Evolutionary conservation across 208 protist genomes (phyloP).

Genomic region (Endotrypanum monterogeii): DNA sequence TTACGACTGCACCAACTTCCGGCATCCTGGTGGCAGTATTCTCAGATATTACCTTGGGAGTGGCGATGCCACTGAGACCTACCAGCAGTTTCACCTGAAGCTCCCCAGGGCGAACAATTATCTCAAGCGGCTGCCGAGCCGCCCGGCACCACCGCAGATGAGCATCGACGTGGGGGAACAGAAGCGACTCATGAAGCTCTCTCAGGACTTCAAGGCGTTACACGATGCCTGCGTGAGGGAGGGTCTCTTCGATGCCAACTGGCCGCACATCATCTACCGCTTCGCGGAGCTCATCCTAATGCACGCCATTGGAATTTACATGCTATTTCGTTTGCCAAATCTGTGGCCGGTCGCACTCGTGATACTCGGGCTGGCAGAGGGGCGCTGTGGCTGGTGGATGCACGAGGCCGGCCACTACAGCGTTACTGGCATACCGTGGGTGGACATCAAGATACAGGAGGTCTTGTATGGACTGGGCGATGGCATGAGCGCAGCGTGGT

Average conservation of each 20-base stretch:
- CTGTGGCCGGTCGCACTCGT: slow-evolving; percentile 48
- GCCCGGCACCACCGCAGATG: slow-evolving; percentile 32
- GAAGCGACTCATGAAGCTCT: slow-evolving; percentile 53
- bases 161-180: slow-evolving; percentile 37
- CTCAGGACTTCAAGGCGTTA: slow-evolving; percentile 55
- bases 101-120: slow-evolving; percentile 48
- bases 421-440: slow-evolving; percentile 49
- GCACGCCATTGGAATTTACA: slow-evolving; percentile 49
- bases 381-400: slow-evolving; percentile 82
- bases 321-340: slow-evolving; percentile 47
- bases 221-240: slow-evolving; percentile 43
- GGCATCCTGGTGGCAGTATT: slow-evolving; percentile 70
- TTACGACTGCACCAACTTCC: slow-evolving; percentile 70
- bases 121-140: slow-evolving; percentile 51
- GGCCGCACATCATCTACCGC: slow-evolving; percentile 63
- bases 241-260: slow-evolving; percentile 62
- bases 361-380: slow-evolving; percentile 66
- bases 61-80: slow-evolving; percentile 70
- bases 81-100: slow-evolving; percentile 70
- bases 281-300: slow-evolving; percentile 57
- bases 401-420: slow-evolving; percentile 82
- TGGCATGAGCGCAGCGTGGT: slow-evolving; percentile 79
- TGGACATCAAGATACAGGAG: slow-evolving; percentile 73
- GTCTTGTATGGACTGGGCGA: slow-evolving; percentile 70
- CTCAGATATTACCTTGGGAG: slow-evolving; percentile 58